These are phyloP conservation scores for Diplocarpon rosae DNA, from an alignment of 2,329 filamentous ascomycete genomes.

Conservation along the genomic window DNA sequence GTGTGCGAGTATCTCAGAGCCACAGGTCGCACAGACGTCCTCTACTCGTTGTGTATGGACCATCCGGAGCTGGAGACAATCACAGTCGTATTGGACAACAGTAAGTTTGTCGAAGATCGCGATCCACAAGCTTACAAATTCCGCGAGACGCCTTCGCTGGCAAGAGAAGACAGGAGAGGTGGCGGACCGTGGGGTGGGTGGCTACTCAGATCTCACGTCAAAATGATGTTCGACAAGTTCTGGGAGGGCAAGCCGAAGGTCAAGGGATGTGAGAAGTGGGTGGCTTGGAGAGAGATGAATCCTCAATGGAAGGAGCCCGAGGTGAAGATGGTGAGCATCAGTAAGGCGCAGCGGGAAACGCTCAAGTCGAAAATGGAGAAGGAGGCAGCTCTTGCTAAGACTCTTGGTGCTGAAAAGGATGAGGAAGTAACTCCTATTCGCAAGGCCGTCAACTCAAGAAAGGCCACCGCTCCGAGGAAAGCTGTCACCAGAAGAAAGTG, in stretches of 20 bases:
- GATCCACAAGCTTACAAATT: conserved; percentile 3
- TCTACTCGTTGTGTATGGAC: conserved; percentile 4
- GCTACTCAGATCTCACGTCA: background rate
- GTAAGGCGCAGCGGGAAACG: background rate
- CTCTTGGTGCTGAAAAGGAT: background rate
- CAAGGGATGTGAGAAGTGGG: conserved; percentile 1
- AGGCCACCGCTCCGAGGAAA: no score
- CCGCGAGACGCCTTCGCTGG: background rate
- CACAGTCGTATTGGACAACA: conserved; percentile 8
- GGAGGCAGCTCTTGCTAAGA: background rate
- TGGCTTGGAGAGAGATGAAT: conserved; percentile 1
- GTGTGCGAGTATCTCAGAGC: background rate
- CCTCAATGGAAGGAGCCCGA: conserved; percentile 1
- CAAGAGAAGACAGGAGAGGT: background rate
- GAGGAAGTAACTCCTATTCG: background rate
- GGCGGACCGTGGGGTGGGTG: no score
- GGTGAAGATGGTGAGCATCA: conserved; percentile 1
- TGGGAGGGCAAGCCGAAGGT: conserved; percentile 1
- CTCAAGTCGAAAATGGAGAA: background rate
- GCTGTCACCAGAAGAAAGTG: no score
- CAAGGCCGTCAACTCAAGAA: no score
- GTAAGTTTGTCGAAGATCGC: background rate
- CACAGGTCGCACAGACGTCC: background rate
- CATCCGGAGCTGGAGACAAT: conserved; percentile 4
- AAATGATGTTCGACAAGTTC: background rate